These are phyloP conservation scores for Esteya vermicola DNA, from an alignment of 2,329 filamentous ascomycete genomes.

Conservation along the genomic window DNA sequence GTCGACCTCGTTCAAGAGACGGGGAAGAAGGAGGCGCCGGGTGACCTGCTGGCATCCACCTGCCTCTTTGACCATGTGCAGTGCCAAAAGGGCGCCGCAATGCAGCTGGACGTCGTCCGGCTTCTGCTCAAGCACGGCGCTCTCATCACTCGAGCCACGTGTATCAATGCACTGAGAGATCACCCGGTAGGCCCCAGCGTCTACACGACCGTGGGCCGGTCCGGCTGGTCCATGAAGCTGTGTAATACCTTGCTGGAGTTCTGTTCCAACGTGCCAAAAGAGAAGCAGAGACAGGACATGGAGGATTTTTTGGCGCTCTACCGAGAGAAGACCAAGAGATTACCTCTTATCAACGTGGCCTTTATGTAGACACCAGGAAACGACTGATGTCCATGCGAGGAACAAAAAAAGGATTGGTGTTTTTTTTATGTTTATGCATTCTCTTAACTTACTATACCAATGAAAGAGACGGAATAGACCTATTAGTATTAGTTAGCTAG, in stretches of 20 bases:
- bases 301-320: not conserved
- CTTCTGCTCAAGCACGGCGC: not conserved
- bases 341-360: not conserved
- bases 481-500: too few species aligned
- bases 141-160: not conserved
- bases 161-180: not conserved
- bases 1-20: not conserved
- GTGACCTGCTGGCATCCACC: not conserved
- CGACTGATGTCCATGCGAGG: too few species aligned
- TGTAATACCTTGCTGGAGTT: not conserved
- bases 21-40: not conserved
- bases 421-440: too few species aligned
- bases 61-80: not conserved
- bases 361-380: not conserved
- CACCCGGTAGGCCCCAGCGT: conserved; percentile 1
- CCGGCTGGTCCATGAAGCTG: not conserved
- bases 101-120: not conserved
- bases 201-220: not conserved
- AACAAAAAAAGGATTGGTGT: too few species aligned
- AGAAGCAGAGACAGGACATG: not conserved
- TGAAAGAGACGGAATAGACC: too few species aligned
- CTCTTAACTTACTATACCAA: too few species aligned
- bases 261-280: not conserved
- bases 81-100: not conserved
- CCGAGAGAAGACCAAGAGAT: conserved; percentile 1